Percentiles rank a stretch among this genome's conserved stretches.
Evolutionary conservation across 192 early-diverging fungal genomes (phyloP).

Genomic region (Umbelopsis isabellina): DNA sequence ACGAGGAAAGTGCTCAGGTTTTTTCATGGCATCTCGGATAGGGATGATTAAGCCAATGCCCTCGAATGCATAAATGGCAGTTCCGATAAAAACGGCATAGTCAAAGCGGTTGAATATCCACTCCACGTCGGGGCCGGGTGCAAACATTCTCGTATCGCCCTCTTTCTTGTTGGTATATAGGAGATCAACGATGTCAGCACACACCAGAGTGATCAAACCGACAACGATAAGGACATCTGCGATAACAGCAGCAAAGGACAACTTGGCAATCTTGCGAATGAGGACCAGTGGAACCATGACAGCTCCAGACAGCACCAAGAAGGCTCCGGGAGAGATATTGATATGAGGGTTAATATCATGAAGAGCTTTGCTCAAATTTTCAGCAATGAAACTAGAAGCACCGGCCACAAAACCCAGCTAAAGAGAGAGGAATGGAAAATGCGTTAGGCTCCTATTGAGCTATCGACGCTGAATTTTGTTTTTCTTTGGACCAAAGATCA

Average conservation of each 20-base stretch:
- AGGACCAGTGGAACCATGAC: constrained; percentile 78
- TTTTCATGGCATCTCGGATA: constrained; percentile 74
- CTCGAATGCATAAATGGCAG: constrained; percentile 88
- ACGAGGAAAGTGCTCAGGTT: constrained; percentile 70
- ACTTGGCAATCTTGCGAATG: constrained; percentile 82
- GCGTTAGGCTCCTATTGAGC: not conserved
- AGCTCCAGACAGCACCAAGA: constrained; percentile 67
- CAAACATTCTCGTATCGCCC: not conserved
- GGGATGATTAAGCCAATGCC: constrained; percentile 77
- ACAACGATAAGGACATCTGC: constrained; percentile 85
- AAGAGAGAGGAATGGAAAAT: not conserved
- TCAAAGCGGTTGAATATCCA: constrained; percentile 68
- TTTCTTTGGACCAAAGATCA: not conserved
- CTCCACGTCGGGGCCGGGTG: constrained; percentile 12
- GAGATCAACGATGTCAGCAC: constrained; percentile 66
- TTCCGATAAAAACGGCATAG: constrained; percentile 86
- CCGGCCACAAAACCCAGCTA: constrained; percentile 16
- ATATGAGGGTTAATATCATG: not conserved
- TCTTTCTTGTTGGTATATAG: constrained; percentile 30
- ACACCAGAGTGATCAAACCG: constrained; percentile 77
- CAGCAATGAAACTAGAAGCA: constrained; percentile 5
- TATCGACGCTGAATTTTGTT: not conserved
- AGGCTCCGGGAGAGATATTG: constrained; percentile 30
- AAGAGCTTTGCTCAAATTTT: constrained; percentile 15
- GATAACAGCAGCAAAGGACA: constrained; percentile 74